Percentiles rank a stretch among this genome's conserved stretches.
phyloP scores from a whole-genome alignment of 139 green algal species.

The Diplosphaera chodatii region DNA sequence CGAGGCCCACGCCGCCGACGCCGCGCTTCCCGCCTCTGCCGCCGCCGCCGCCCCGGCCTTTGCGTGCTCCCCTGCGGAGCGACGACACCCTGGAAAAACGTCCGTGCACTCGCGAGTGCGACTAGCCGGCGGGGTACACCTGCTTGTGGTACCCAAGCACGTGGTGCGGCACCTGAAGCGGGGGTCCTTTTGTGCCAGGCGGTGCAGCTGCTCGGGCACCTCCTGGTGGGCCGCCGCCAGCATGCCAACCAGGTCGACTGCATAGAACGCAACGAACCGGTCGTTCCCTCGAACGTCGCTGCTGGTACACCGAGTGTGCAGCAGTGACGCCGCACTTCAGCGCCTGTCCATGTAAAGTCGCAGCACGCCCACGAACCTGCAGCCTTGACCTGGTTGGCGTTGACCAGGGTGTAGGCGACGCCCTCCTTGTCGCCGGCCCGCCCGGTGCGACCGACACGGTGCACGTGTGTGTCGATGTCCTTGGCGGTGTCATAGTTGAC shows the following conservation, averaged over 20 bases:
- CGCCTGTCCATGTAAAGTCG: too few species aligned
- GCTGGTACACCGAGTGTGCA: too few species aligned
- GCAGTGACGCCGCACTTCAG: too few species aligned
- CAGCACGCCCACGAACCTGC: conserved; percentile 27
- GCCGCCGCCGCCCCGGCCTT: conserved; percentile 22
- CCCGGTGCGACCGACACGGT: conserved; percentile 89
- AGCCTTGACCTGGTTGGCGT: conserved; percentile 56
- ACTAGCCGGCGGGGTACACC: too few species aligned
- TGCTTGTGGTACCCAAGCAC: too few species aligned
- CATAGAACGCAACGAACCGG: too few species aligned
- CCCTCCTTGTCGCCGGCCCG: conserved; percentile 91
- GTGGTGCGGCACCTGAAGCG: conserved; percentile 22
- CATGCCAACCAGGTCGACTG: conserved; percentile 58
- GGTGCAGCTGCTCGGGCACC: conserved; percentile 54
- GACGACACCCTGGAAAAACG: too few species aligned
- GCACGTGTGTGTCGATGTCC: conserved; percentile 86
- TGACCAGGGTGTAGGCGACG: conserved; percentile 75
- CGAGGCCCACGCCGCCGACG: conserved; percentile 58
- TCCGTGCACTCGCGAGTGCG: too few species aligned
- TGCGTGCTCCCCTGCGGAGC: too few species aligned
- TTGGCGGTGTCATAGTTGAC: conserved; percentile 80
- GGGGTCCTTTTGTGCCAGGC: conserved; percentile 57
- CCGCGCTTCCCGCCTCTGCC: conserved; percentile 2
- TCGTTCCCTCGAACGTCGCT: too few species aligned
- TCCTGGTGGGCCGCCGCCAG: conserved; percentile 68